Percentiles rank a stretch among this genome's conserved stretches.
Evolutionary conservation across 2,329 filamentous ascomycete species (phyloP).

Genomic region (Seiridium cupressi): DNA sequence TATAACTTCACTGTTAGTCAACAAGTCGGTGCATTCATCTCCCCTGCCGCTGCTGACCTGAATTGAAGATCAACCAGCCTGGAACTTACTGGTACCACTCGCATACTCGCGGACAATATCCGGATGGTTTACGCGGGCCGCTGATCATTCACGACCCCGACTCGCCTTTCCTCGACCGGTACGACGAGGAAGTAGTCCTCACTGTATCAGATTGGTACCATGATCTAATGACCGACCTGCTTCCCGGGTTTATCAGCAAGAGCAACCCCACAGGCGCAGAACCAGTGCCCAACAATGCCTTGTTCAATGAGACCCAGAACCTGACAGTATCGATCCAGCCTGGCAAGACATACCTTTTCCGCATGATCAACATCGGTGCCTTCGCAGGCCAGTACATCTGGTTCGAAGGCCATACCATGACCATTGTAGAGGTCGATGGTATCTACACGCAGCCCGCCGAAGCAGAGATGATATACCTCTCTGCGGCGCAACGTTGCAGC

Average conservation of each 20-base stretch:
- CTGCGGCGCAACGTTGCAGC: conserved; percentile 65
- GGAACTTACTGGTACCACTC: conserved; percentile 82
- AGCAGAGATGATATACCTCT: conserved; percentile 63
- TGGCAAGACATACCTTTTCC: conserved; percentile 70
- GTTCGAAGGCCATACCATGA: conserved; percentile 67
- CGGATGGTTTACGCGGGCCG: conserved; percentile 65
- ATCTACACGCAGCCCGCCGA: conserved; percentile 62
- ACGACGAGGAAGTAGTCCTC: conserved; percentile 62
- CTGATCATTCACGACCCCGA: conserved; percentile 63
- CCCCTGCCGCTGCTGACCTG: not conserved
- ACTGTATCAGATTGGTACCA: conserved; percentile 74
- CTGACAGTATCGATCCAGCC: conserved; percentile 59
- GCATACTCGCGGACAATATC: conserved; percentile 66
- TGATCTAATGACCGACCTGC: conserved; percentile 47
- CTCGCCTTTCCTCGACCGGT: conserved; percentile 54
- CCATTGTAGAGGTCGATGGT: conserved; percentile 71
- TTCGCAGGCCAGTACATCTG: conserved; percentile 67
- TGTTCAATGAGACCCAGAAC: conserved; percentile 70
- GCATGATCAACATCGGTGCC: conserved; percentile 70
- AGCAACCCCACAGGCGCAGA: conserved; percentile 57
- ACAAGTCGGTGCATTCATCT: conserved; percentile 7
- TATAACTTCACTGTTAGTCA: conserved; percentile 65
- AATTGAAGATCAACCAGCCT: conserved; percentile 55
- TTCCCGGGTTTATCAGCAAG: conserved; percentile 49
- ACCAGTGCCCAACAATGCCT: conserved; percentile 64